Percentiles rank a stretch among this genome's conserved stretches.
Conservation (phyloP, 2,329 filamentous ascomycete genomes). For the Diaporthe longicolla region DNA sequence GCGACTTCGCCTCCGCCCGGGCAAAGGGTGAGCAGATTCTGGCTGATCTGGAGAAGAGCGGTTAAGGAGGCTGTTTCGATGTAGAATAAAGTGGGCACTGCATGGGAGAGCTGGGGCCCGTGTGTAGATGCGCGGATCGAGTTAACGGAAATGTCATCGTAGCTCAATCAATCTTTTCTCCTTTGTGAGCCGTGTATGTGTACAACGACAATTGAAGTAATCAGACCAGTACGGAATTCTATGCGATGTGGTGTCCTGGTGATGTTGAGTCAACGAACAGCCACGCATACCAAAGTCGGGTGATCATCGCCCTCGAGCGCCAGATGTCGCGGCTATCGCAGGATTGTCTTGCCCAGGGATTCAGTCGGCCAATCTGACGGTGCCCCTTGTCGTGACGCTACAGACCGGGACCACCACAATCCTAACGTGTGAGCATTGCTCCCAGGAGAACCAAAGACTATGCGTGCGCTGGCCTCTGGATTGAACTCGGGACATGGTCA, state of each 20-base stretch:
- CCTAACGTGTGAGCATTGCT: too few relatives aligned
- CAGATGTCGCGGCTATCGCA: too few relatives aligned
- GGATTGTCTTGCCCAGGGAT: too few relatives aligned
- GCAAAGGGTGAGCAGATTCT: conserved; percentile 99
- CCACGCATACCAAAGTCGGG: too few relatives aligned
- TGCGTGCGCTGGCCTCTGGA: too few relatives aligned
- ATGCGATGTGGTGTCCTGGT: neutral
- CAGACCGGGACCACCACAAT: too few relatives aligned
- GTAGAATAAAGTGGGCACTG: conserved; percentile 49
- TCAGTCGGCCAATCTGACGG: too few relatives aligned
- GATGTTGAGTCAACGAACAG: too few relatives aligned
- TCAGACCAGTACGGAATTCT: neutral
- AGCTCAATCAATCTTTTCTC: conserved; percentile 66
- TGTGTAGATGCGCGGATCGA: conserved; percentile 72
- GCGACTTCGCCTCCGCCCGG: conserved; percentile 92
- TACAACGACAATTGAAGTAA: conserved; percentile 14
- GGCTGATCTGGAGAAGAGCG: conserved; percentile 83
- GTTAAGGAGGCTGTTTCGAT: conserved; percentile 54
- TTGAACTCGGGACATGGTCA: too few relatives aligned
- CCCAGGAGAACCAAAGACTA: too few relatives aligned
- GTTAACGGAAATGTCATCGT: conserved; percentile 63
- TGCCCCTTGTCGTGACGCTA: too few relatives aligned
- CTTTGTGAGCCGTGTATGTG: conserved; percentile 73
- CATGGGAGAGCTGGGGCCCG: conserved; percentile 57
- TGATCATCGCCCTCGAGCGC: too few relatives aligned